phyloP scores from a whole-genome alignment of 257 asterid species.

The Fraxinus quadrangulata region DNA sequence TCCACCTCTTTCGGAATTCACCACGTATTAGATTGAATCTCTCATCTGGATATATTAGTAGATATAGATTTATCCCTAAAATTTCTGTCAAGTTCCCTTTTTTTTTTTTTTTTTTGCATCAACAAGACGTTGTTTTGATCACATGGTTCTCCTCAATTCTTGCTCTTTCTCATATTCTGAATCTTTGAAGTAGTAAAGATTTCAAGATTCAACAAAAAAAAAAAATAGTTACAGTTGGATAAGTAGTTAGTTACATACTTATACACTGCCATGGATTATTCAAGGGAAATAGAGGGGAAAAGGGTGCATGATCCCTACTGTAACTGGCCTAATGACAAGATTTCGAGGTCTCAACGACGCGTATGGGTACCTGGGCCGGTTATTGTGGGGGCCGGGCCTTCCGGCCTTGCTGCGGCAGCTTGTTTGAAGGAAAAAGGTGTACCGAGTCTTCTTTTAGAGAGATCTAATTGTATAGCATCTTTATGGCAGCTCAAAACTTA shows the following conservation, averaged over 20 bases:
- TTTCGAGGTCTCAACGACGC: background rate
- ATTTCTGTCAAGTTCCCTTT: background rate
- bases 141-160: slow-evolving; percentile 19
- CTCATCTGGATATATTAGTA: slow-evolving; percentile 3
- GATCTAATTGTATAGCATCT: slow-evolving; percentile 27
- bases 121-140: slow-evolving; percentile 31
- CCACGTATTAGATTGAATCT: slow-evolving; percentile 21
- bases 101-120: background rate
- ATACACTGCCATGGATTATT: slow-evolving; percentile 8
- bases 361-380: slow-evolving; percentile 21
- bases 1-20: slow-evolving; percentile 27
- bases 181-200: slow-evolving; percentile 26
- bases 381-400: slow-evolving; percentile 30
- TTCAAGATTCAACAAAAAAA: slow-evolving; percentile 8
- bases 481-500: slow-evolving; percentile 26
- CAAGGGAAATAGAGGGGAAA: slow-evolving; percentile 23
- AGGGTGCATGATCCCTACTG: slow-evolving; percentile 12
- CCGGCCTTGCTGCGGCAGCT: slow-evolving; percentile 31
- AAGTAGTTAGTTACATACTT: background rate
- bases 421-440: slow-evolving; percentile 27
- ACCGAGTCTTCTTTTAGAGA: slow-evolving; percentile 20
- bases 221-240: slow-evolving; percentile 5
- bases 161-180: slow-evolving; percentile 18
- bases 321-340: background rate
- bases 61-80: slow-evolving; percentile 24